These are phyloP conservation scores for Rhododendron ferrugineum DNA, from an alignment of 148 eudicot genomes.

Conservation along the genomic window DNA sequence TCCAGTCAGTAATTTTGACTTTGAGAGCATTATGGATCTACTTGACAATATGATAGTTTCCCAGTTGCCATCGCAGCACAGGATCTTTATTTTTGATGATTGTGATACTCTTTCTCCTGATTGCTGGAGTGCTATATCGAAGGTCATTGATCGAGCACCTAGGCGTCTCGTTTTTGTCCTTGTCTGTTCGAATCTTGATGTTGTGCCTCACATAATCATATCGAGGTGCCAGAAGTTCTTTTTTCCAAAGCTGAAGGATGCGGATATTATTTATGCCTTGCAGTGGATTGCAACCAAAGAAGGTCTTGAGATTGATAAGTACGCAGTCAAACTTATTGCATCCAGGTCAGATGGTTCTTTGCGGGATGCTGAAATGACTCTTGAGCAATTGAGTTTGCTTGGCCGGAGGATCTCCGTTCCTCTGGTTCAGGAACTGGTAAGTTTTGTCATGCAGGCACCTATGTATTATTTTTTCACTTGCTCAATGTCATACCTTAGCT, in stretches of 20 bases:
- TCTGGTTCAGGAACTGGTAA: slow-evolving; percentile 89
- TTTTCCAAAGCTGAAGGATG: slow-evolving; percentile 91
- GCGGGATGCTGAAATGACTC: slow-evolving; percentile 97
- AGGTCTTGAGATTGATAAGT: slow-evolving; percentile 72
- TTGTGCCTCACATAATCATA: slow-evolving; percentile 77
- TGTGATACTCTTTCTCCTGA: slow-evolving; percentile 72
- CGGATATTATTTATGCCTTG: slow-evolving; percentile 73
- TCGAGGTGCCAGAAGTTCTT: slow-evolving; percentile 97
- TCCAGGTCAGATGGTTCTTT: slow-evolving; percentile 93
- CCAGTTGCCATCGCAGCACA: slow-evolving; percentile 51
- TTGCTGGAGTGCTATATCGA: slow-evolving; percentile 78
- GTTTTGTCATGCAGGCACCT: slow-evolving; percentile 1
- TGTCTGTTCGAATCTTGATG: slow-evolving; percentile 83
- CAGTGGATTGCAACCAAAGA: slow-evolving; percentile 89
- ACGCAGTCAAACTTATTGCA: slow-evolving; percentile 87
- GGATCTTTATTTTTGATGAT: slow-evolving; percentile 75
- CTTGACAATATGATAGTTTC: slow-evolving; percentile 53
- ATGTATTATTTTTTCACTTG: neutral
- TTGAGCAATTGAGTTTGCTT: slow-evolving; percentile 89
- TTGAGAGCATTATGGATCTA: slow-evolving; percentile 58
- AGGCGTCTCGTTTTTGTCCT: slow-evolving; percentile 83
- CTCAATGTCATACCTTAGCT: neutral
- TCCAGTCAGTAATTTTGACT: slow-evolving; percentile 64
- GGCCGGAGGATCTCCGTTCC: slow-evolving; percentile 78
- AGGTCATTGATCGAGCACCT: slow-evolving; percentile 86